These are phyloP conservation scores for Emergomyces pasteurianus DNA, from an alignment of 2,329 filamentous ascomycete genomes.

Conservation along the genomic window DNA sequence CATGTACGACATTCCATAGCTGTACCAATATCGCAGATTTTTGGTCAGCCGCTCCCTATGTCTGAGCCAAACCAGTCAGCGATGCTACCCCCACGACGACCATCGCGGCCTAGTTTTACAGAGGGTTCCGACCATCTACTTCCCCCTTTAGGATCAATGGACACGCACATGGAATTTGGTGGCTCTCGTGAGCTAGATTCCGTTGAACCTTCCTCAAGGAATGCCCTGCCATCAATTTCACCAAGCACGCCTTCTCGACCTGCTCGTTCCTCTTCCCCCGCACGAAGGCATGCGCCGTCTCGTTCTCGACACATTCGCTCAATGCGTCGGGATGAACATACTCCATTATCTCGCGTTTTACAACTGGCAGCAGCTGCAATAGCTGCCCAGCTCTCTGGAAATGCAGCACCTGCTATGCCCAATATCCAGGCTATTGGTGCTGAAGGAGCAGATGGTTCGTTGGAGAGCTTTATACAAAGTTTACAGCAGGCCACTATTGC, in stretches of 20 bases:
- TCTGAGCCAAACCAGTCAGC: constrained; percentile 14
- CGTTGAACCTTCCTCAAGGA: constrained; percentile 27
- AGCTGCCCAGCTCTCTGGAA: constrained; percentile 53
- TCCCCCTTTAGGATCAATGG: constrained; percentile 26
- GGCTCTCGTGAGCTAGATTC: constrained; percentile 32
- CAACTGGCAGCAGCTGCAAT: constrained; percentile 53
- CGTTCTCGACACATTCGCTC: constrained; percentile 44
- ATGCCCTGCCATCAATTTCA: constrained; percentile 15
- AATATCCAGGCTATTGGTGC: constrained; percentile 44
- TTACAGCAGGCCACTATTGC: constrained; percentile 51
- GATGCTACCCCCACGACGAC: constrained; percentile 19
- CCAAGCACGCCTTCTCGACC: constrained; percentile 16
- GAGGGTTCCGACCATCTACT: constrained; percentile 24
- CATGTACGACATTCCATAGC: constrained; percentile 34
- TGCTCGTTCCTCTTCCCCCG: constrained; percentile 20
- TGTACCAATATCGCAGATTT: constrained; percentile 33
- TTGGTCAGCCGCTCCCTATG: constrained; percentile 24
- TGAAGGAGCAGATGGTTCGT: constrained; percentile 48
- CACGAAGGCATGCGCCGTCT: constrained; percentile 31
- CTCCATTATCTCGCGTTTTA: constrained; percentile 48
- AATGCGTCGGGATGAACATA: constrained; percentile 47
- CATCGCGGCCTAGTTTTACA: constrained; percentile 19
- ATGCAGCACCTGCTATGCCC: constrained; percentile 42
- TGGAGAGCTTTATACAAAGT: constrained; percentile 52
- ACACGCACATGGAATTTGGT: constrained; percentile 31